These are phyloP conservation scores for Albophoma yamanashiensis DNA, from an alignment of 2,329 filamentous ascomycete genomes.

Conservation along the genomic window DNA sequence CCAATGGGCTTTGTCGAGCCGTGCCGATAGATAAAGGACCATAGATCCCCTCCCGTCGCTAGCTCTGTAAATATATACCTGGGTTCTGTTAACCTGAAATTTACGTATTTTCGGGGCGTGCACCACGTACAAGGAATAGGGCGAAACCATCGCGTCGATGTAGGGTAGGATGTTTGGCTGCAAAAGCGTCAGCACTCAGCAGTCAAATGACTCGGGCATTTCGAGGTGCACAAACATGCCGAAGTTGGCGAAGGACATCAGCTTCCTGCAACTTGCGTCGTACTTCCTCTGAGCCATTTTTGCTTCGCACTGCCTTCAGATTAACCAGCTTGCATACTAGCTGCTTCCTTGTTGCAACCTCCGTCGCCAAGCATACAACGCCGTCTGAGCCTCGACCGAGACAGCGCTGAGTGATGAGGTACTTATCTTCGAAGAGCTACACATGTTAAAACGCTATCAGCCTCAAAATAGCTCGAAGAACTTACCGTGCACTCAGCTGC, in stretches of 20 bases:
- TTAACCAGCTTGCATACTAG: slow-evolving; percentile 59
- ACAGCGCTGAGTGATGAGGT: slow-evolving; percentile 21
- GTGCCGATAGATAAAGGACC: slow-evolving; percentile 32
- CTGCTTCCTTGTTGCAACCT: slow-evolving; percentile 43
- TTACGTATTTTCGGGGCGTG: not conserved
- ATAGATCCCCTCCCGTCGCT: slow-evolving; percentile 42
- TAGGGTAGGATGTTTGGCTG: slow-evolving; percentile 46
- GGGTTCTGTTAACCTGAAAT: not conserved
- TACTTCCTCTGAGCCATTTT: slow-evolving; percentile 15
- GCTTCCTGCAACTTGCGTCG: slow-evolving; percentile 36
- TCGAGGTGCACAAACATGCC: slow-evolving; percentile 32
- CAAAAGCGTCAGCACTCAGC: slow-evolving; percentile 10
- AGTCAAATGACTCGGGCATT: not conserved
- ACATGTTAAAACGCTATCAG: not conserved
- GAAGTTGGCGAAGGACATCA: slow-evolving; percentile 40
- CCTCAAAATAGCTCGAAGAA: not conserved
- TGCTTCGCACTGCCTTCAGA: slow-evolving; percentile 23
- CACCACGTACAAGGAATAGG: slow-evolving; percentile 31
- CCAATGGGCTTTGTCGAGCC: slow-evolving; percentile 12
- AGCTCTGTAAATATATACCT: slow-evolving; percentile 48
- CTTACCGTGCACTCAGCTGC: slow-evolving; percentile 20
- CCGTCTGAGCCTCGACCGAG: slow-evolving; percentile 27
- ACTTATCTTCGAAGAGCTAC: slow-evolving; percentile 21
- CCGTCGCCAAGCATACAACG: slow-evolving; percentile 26
- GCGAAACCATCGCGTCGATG: slow-evolving; percentile 37